Evolutionary conservation across 23 red algal genomes (phyloP).

Genomic region (Gracilaria vermiculophylla): DNA sequence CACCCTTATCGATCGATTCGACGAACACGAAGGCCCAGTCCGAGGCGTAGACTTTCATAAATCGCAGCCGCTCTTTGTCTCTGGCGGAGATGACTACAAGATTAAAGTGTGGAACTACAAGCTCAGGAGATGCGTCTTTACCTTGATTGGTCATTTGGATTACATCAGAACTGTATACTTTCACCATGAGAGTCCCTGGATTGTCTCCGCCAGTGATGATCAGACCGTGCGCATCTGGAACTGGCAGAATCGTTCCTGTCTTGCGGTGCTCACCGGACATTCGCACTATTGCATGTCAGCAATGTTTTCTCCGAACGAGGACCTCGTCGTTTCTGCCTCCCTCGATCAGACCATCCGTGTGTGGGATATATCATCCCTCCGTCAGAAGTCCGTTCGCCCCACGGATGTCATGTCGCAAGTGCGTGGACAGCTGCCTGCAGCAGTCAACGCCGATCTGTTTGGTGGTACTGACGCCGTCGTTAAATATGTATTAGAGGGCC

Average conservation of each 20-base stretch:
- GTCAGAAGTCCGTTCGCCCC: slow-evolving; percentile 75
- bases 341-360: slow-evolving; percentile 98
- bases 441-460: slow-evolving; percentile 91
- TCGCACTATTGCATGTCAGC: slow-evolving; percentile 99
- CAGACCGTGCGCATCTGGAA: slow-evolving; percentile 99
- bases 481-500: slow-evolving; percentile 92
- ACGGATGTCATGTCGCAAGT: slow-evolving; percentile 70
- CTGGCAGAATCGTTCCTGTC: slow-evolving; percentile 98
- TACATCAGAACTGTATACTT: slow-evolving; percentile 99
- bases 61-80: slow-evolving; percentile 95
- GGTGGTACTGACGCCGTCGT: slow-evolving; percentile 87
- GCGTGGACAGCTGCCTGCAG: slow-evolving; percentile 76
- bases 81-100: slow-evolving; percentile 99
- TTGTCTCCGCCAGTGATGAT: slow-evolving; percentile 98
- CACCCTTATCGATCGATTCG: slow-evolving; percentile 94
- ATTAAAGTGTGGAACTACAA: slow-evolving; percentile 99
- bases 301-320: slow-evolving; percentile 90
- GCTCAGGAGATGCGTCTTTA: slow-evolving; percentile 97
- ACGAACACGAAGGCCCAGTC: slow-evolving; percentile 98
- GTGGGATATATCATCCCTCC: slow-evolving; percentile 96
- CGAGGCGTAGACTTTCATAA: slow-evolving; percentile 94
- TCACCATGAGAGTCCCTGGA: slow-evolving; percentile 98
- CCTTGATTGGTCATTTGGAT: slow-evolving; percentile 93
- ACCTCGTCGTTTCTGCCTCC: slow-evolving; percentile 94
- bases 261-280: slow-evolving; percentile 95